Base-by-base conservation (phyloP, 2,329 filamentous ascomycete genomes). In the Fusarium torreyae region DNA sequence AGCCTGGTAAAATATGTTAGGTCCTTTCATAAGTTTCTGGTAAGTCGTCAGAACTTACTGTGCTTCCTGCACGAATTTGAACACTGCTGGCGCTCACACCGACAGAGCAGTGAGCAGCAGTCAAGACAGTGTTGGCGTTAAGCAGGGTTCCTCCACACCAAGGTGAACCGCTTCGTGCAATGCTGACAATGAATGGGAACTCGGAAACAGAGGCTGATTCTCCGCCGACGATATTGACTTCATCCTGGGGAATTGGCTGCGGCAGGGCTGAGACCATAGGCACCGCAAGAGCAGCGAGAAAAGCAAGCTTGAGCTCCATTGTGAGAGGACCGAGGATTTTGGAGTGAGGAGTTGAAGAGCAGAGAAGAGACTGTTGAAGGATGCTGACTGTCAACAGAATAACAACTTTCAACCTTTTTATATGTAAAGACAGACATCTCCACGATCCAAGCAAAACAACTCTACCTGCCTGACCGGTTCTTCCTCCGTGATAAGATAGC, bases 61-160 rank as follows among this genome's bases (percentile, higher is more conserved):
- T 51, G 33, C 66, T 69, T 20, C 76, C 76, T 18, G 75, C 76
- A 49, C 76, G 76, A 62, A 78, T 63, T 9, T 38, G 50, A 52
- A 77, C 68, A 26, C 20, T 13, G 10, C 66, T 59, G 20, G 43
- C 43, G 40, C 59, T 24, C 22, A 24, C 22, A 24, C 22, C 7
- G 22, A 42, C 31, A 18, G 73, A 69, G 70, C 75, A 78, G 65
- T 78, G 77, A 17, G 69, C 76, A 11, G 77, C 77, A 7, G 77
- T 78, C 52, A 78, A 6, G 56, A 78, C 77, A n/a, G 76, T 78
- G 61, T 73, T 70, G 65, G 75, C 71, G 63, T 77, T 76, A 40
- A 78, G 24, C n/a, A 78, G 63, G 15, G 69, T 52, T 18, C 77
- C 77, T n/a, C 77, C 77, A 33, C 77, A 78, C 67, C 74, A 75